phyloP scores from a whole-genome alignment of 2,329 filamentous ascomycete genomes.

The Xylaria sp. region DNA sequence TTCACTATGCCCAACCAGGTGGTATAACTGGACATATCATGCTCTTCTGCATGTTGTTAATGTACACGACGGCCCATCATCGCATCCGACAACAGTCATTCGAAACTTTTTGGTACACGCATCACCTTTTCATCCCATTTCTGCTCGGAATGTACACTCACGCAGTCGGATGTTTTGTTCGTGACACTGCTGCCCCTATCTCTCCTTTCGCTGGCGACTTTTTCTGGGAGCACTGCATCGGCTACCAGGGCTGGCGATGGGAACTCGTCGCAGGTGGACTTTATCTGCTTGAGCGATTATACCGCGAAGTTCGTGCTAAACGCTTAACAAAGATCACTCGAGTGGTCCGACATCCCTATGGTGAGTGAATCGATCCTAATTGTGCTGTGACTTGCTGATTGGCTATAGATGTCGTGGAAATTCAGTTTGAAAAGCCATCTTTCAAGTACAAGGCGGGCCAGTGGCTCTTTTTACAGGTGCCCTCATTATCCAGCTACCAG shows the following conservation, averaged over 20 bases:
- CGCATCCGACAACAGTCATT: slow-evolving; percentile 96
- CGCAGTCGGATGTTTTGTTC: slow-evolving; percentile 94
- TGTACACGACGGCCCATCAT: slow-evolving; percentile 95
- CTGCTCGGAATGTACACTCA: slow-evolving; percentile 94
- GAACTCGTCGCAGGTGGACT: slow-evolving; percentile 86
- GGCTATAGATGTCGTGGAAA: slow-evolving; percentile 83
- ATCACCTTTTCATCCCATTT: slow-evolving; percentile 98
- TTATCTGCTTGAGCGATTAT: slow-evolving; percentile 88
- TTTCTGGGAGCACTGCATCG: slow-evolving; percentile 94
- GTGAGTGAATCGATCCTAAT: slow-evolving; percentile 57
- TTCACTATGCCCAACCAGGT: slow-evolving; percentile 89
- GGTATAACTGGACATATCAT: slow-evolving; percentile 97
- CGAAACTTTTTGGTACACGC: slow-evolving; percentile 99
- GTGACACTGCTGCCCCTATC: slow-evolving; percentile 75
- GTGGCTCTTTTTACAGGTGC: slow-evolving; percentile 96
- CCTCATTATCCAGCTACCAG: slow-evolving; percentile 86
- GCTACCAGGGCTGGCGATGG: slow-evolving; percentile 97
- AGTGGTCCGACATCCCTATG: slow-evolving; percentile 94
- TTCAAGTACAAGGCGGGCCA: slow-evolving; percentile 99
- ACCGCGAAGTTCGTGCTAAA: slow-evolving; percentile 86
- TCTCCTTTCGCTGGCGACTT: slow-evolving; percentile 84
- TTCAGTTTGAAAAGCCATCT: slow-evolving; percentile 94
- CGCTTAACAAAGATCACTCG: slow-evolving; percentile 90
- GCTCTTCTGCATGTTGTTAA: slow-evolving; percentile 98
- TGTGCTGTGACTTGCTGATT: slow-evolving; percentile 44